phyloP scores from a whole-genome alignment of 176 grass and related monocot species.

The Zoysia pacifica region DNA sequence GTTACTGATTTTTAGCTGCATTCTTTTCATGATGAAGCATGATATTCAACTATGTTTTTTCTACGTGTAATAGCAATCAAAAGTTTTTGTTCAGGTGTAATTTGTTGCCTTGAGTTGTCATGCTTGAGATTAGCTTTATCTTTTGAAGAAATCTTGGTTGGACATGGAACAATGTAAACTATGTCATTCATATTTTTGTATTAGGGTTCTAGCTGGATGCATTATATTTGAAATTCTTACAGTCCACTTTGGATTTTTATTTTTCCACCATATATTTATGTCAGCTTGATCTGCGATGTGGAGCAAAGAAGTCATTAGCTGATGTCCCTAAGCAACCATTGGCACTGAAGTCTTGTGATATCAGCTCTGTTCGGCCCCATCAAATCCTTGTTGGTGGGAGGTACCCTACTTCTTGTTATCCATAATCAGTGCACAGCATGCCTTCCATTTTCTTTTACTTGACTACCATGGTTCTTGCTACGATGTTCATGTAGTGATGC shows the following conservation, averaged over 20 bases:
- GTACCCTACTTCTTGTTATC: slow-evolving; percentile 46
- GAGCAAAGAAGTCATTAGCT: slow-evolving; percentile 85
- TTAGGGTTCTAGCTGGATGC: neutral
- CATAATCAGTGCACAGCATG: neutral
- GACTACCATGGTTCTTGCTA: slow-evolving; percentile 14
- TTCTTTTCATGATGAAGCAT: slow-evolving; percentile 16
- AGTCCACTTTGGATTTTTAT: slow-evolving; percentile 4
- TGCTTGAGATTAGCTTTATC: slow-evolving; percentile 8
- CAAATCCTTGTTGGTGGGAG: slow-evolving; percentile 94
- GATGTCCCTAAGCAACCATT: slow-evolving; percentile 67
- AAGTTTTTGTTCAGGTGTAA: neutral
- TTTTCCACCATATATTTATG: slow-evolving; percentile 19
- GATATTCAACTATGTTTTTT: neutral
- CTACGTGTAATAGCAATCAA: neutral
- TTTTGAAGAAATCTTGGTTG: slow-evolving; percentile 2
- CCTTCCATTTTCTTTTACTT: slow-evolving; percentile 21
- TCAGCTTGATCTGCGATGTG: slow-evolving; percentile 90
- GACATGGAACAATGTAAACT: slow-evolving; percentile 15
- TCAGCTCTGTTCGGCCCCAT: slow-evolving; percentile 87
- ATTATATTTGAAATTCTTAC: slow-evolving; percentile 8
- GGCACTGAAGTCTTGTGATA: slow-evolving; percentile 88
- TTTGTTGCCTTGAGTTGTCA: slow-evolving; percentile 15
- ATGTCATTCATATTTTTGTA: neutral
- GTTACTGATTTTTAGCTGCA: slow-evolving; percentile 27
- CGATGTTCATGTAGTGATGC: slow-evolving; percentile 64